Conservation (phyloP, 345 rosid genomes). For the Eucalyptus fibrosa region DNA sequence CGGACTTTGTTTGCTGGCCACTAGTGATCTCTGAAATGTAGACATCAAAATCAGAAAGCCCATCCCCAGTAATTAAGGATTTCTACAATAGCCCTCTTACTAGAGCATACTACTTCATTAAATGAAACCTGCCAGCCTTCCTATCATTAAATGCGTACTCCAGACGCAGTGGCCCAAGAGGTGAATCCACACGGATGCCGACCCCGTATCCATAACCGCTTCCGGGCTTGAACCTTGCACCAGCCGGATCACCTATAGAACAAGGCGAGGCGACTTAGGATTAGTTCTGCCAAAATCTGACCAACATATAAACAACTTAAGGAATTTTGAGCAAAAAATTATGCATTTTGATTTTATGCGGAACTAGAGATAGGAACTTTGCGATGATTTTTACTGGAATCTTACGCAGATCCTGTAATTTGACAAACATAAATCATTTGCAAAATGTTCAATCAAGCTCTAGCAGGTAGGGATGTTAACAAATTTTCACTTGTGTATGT, state of each 20-base stretch:
- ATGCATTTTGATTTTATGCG: not conserved
- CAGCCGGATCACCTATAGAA: constrained; percentile 76
- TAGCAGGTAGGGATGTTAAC: not conserved
- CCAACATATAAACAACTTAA: not conserved
- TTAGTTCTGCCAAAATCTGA: not conserved
- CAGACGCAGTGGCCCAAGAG: constrained; percentile 77
- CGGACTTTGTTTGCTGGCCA: too few relatives aligned
- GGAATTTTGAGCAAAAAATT: not conserved
- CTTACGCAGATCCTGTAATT: not conserved
- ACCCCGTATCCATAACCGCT: constrained; percentile 87
- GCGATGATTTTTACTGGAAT: not conserved
- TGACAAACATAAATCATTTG: not conserved
- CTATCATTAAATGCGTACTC: constrained; percentile 75
- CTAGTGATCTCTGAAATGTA: too few relatives aligned
- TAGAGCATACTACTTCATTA: too few relatives aligned
- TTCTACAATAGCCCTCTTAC: too few relatives aligned
- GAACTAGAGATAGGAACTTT: not conserved
- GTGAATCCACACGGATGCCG: constrained; percentile 80
- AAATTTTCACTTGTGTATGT: not conserved
- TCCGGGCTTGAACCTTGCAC: constrained; percentile 88
- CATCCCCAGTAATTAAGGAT: too few relatives aligned
- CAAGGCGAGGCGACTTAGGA: not conserved
- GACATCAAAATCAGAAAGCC: too few relatives aligned
- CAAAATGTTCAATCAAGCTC: not conserved
- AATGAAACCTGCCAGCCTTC: constrained; percentile 42